Conservation (phyloP, 148 eudicot species). For the Amaranthus palmeri region DNA sequence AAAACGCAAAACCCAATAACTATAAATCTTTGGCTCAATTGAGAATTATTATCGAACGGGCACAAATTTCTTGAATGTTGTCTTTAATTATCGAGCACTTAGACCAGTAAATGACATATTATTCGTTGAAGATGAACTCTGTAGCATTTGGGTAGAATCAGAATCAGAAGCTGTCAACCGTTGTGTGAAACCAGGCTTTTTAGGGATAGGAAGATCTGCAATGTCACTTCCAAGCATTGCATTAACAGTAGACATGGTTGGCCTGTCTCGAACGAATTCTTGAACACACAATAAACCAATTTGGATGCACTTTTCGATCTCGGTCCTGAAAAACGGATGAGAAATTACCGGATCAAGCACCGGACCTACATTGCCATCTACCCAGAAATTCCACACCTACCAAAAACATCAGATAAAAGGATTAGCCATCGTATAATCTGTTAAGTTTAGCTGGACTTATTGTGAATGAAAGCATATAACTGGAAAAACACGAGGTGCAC, state of each 20-base stretch:
- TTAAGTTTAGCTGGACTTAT: too few relatives aligned
- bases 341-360: conserved; percentile 23
- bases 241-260: conserved; percentile 18
- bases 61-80: too few relatives aligned
- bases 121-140: conserved; percentile 14
- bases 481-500: background rate
- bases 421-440: background rate
- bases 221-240: conserved; percentile 29
- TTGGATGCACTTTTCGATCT: conserved; percentile 25
- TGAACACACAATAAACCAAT: conserved; percentile 31
- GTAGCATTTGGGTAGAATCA: conserved; percentile 7
- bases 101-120: conserved; percentile 19
- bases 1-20: too few relatives aligned
- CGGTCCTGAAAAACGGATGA: conserved; percentile 11
- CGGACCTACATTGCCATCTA: conserved; percentile 14
- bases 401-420: background rate
- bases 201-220: conserved; percentile 28
- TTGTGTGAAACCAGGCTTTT: conserved; percentile 25
- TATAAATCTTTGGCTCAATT: too few relatives aligned
- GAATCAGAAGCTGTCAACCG: conserved; percentile 13
- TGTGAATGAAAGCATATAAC: background rate
- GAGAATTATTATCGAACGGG: too few relatives aligned
- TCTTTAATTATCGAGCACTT: conserved; percentile 12
- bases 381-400: conserved; percentile 30
- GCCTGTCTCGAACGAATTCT: conserved; percentile 25